These are phyloP conservation scores for Pseudocercospora cruenta DNA, from an alignment of 2,329 filamentous ascomycete species.

Conservation along the genomic window DNA sequence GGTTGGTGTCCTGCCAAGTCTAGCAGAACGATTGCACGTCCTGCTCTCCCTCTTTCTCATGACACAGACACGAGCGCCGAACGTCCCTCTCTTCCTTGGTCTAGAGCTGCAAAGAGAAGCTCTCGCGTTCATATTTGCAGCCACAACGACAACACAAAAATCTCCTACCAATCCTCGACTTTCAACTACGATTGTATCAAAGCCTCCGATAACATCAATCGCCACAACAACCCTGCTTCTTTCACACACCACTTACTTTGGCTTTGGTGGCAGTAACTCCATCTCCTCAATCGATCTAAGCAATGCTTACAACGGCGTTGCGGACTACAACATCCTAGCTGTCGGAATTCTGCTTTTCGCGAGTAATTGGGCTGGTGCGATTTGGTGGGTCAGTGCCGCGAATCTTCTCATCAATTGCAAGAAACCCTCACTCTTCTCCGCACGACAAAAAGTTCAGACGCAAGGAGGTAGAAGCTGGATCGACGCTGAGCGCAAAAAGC, in stretches of 20 bases:
- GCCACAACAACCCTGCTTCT: conserved; percentile 74
- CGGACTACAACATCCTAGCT: conserved; percentile 74
- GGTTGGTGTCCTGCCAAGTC: conserved; percentile 26
- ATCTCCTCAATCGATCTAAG: conserved; percentile 95
- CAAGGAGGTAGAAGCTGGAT: conserved; percentile 31
- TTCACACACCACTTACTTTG: conserved; percentile 84
- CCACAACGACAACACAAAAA: not conserved
- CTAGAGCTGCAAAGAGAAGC: conserved; percentile 61
- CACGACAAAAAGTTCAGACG: not conserved
- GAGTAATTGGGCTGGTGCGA: conserved; percentile 86
- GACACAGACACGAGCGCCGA: conserved; percentile 83
- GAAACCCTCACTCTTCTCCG: conserved; percentile 24
- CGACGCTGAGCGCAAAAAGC: conserved; percentile 33
- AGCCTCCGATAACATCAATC: conserved; percentile 38
- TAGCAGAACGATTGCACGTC: conserved; percentile 58
- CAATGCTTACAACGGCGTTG: conserved; percentile 91
- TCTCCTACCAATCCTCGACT: not conserved
- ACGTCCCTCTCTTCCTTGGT: conserved; percentile 81
- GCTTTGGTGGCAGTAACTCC: conserved; percentile 86
- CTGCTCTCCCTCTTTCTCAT: conserved; percentile 77
- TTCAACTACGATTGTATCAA: not conserved
- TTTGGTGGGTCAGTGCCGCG: conserved; percentile 79
- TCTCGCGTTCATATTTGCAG: conserved; percentile 32
- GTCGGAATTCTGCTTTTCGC: conserved; percentile 85
- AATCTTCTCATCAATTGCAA: conserved; percentile 48